These are phyloP conservation scores for Sabuloglossum arenarium DNA, from an alignment of 495 filamentous ascomycete species.

Conservation along the genomic window DNA sequence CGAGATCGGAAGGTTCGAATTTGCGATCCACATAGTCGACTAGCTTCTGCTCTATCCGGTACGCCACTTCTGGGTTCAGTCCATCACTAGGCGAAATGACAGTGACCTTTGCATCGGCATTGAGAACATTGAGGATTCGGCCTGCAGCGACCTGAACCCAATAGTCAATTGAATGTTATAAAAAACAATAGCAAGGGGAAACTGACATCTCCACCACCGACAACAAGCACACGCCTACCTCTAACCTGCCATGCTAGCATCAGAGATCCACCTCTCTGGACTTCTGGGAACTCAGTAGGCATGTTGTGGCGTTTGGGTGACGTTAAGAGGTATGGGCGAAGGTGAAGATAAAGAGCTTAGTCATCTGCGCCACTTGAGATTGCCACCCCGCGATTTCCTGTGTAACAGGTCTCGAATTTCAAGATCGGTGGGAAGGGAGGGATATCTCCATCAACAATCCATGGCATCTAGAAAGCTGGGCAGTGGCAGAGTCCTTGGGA, in stretches of 20 bases:
- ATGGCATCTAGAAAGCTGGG: constrained; percentile 76
- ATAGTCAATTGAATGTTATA: constrained; percentile 5
- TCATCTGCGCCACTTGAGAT: not conserved
- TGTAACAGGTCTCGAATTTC: not conserved
- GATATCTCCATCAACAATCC: not conserved
- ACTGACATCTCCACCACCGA: constrained; percentile 81
- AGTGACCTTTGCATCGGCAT: constrained; percentile 80
- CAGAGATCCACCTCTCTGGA: constrained; percentile 78
- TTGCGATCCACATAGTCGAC: constrained; percentile 59
- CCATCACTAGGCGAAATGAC: constrained; percentile 62
- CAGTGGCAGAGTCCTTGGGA: constrained; percentile 74
- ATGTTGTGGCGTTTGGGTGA: constrained; percentile 15
- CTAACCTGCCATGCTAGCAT: constrained; percentile 88
- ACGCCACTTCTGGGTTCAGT: constrained; percentile 70
- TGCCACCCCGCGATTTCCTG: not conserved
- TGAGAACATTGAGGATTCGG: constrained; percentile 77
- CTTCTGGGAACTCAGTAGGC: constrained; percentile 44
- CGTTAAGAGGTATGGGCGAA: not conserved
- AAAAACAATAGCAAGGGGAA: not conserved
- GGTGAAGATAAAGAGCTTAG: not conserved
- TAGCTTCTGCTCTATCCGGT: constrained; percentile 51
- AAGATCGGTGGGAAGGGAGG: not conserved
- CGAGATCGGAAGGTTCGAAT: constrained; percentile 66
- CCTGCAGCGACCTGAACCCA: constrained; percentile 71
- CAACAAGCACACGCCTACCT: constrained; percentile 61